Evolutionary conservation across 2,329 filamentous ascomycete genomes (phyloP).

Genomic region (Phialemonium atrogriseum): DNA sequence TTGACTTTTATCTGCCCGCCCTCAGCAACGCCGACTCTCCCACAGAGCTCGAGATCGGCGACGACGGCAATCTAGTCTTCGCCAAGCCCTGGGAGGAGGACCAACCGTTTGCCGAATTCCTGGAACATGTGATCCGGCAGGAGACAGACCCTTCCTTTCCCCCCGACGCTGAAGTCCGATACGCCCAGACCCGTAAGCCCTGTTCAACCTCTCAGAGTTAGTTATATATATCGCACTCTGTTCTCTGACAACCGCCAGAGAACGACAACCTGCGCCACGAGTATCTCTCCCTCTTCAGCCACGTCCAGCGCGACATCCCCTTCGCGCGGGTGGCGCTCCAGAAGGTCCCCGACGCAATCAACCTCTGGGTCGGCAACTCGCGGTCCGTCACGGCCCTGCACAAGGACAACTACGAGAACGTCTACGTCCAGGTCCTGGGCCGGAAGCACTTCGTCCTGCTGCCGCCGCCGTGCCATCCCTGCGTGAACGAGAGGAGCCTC

Average conservation of each 20-base stretch:
- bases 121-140: slow-evolving; percentile 52
- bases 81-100: slow-evolving; percentile 65
- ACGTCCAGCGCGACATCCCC: slow-evolving; percentile 56
- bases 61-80: slow-evolving; percentile 38
- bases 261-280: slow-evolving; percentile 75
- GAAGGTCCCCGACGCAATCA: slow-evolving; percentile 62
- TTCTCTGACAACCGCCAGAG: no score
- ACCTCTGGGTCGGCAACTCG: slow-evolving; percentile 75
- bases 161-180: slow-evolving; percentile 44
- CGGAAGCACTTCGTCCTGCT: slow-evolving; percentile 68
- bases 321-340: slow-evolving; percentile 67
- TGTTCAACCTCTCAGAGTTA: slow-evolving; percentile 1
- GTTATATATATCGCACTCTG: slow-evolving; percentile 4
- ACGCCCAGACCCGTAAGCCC: slow-evolving; percentile 64
- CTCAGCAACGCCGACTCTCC: slow-evolving; percentile 44
- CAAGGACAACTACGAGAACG: slow-evolving; percentile 79
- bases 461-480: slow-evolving; percentile 61
- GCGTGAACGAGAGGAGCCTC: slow-evolving; percentile 56
- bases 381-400: slow-evolving; percentile 64
- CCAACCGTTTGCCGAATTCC: slow-evolving; percentile 53
- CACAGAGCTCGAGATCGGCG: slow-evolving; percentile 30
- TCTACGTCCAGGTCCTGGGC: slow-evolving; percentile 70
- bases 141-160: slow-evolving; percentile 31
- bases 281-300: slow-evolving; percentile 53
- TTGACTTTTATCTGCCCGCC: slow-evolving; percentile 5